These are phyloP conservation scores for Erythrobasidium yunnanense DNA, from an alignment of 768 basidiomycete genomes.

Conservation along the genomic window DNA sequence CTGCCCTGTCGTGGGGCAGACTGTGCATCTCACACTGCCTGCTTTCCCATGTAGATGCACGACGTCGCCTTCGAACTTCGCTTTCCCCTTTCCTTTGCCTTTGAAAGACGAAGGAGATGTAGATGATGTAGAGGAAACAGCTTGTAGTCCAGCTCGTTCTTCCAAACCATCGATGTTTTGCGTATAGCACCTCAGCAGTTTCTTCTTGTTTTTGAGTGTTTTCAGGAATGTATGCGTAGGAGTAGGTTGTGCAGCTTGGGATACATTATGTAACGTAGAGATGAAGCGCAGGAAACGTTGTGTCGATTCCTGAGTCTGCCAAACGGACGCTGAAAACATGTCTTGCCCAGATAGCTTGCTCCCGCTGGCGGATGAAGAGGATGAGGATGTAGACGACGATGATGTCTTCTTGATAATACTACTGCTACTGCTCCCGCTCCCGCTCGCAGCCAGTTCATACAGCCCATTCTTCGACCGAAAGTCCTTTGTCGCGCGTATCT, in stretches of 20 bases:
- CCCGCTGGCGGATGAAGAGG: neutral
- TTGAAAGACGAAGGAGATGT: slow-evolving; percentile 45
- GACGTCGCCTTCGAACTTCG: slow-evolving; percentile 63
- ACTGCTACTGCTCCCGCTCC: neutral
- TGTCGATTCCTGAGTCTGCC: slow-evolving; percentile 72
- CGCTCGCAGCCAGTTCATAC: slow-evolving; percentile 53
- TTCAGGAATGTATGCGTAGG: slow-evolving; percentile 81
- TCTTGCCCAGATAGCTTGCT: slow-evolving; percentile 67
- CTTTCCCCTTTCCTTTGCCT: slow-evolving; percentile 44
- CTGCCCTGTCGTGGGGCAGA: slow-evolving; percentile 68
- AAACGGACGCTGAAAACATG: slow-evolving; percentile 84
- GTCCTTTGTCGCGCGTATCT: slow-evolving; percentile 51
- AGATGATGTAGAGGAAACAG: slow-evolving; percentile 10
- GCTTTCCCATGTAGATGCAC: slow-evolving; percentile 93
- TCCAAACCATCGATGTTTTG: slow-evolving; percentile 98
- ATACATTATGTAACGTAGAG: slow-evolving; percentile 51
- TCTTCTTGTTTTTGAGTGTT: slow-evolving; percentile 68
- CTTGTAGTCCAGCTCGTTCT: slow-evolving; percentile 57
- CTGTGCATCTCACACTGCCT: slow-evolving; percentile 72
- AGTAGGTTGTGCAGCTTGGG: slow-evolving; percentile 54
- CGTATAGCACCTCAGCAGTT: slow-evolving; percentile 79
- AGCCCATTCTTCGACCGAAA: slow-evolving; percentile 90
- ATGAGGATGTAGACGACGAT: slow-evolving; percentile 1
- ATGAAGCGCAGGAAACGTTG: slow-evolving; percentile 92
- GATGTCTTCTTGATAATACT: neutral